These are phyloP conservation scores for Mycena crocata DNA, from an alignment of 768 basidiomycete genomes.

Conservation along the genomic window DNA sequence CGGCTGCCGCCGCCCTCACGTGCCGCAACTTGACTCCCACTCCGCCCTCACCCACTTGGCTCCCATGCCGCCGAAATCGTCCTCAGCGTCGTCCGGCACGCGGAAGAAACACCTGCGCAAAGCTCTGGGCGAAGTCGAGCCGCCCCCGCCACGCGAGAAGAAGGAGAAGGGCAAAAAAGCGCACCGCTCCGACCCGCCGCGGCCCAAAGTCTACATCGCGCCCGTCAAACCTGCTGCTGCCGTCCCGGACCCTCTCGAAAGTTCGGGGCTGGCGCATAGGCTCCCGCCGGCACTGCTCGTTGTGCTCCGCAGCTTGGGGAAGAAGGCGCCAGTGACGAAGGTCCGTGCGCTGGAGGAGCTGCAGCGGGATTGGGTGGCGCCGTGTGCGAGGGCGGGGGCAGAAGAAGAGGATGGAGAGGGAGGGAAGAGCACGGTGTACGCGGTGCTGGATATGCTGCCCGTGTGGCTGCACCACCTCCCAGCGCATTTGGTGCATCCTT, in stretches of 20 bases:
- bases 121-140: slow-evolving; percentile 54
- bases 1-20: not conserved
- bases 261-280: slow-evolving; percentile 77
- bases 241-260: slow-evolving; percentile 88
- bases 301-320: slow-evolving; percentile 81
- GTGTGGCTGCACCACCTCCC: slow-evolving; percentile 96
- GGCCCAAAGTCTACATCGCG: slow-evolving; percentile 87
- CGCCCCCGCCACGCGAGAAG: slow-evolving; percentile 55
- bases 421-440: slow-evolving; percentile 43
- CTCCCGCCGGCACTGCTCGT: slow-evolving; percentile 88
- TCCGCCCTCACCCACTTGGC: not conserved
- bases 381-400: slow-evolving; percentile 41
- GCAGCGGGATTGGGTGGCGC: slow-evolving; percentile 71
- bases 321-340: slow-evolving; percentile 92
- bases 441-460: slow-evolving; percentile 73
- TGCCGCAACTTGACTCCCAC: not conserved
- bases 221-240: slow-evolving; percentile 83
- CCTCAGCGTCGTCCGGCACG: slow-evolving; percentile 67
- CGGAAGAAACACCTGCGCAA: slow-evolving; percentile 95
- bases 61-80: slow-evolving; percentile 21
- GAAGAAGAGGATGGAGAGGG: slow-evolving; percentile 56
- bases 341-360: slow-evolving; percentile 89
- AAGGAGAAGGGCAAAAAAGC: slow-evolving; percentile 59
- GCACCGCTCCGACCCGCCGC: slow-evolving; percentile 72
- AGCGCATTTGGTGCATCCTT: slow-evolving; percentile 81